Evolutionary conservation across 2,329 filamentous ascomycete species (phyloP).

Genomic region (Aureobasidium subglaciale): DNA sequence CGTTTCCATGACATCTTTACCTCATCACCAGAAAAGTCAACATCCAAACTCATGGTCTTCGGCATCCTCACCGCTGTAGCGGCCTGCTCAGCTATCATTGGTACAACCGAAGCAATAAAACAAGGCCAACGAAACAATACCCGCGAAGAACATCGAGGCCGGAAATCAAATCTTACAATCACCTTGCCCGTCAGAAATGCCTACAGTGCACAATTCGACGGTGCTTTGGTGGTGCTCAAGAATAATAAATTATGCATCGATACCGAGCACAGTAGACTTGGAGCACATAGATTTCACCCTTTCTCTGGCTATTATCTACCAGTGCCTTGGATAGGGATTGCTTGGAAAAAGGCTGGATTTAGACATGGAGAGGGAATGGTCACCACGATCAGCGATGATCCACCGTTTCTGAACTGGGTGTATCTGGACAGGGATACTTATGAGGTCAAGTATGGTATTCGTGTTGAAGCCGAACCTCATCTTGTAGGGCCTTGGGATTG

Average conservation of each 20-base stretch:
- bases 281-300: constrained; percentile 29
- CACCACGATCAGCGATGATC: constrained; percentile 43
- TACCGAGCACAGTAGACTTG: constrained; percentile 18
- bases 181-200: constrained; percentile 21
- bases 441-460: constrained; percentile 57
- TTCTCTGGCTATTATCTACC: constrained; percentile 46
- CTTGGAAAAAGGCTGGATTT: constrained; percentile 22
- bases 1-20: background rate
- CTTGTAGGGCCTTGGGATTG: constrained; percentile 77
- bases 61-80: constrained; percentile 28
- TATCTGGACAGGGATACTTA: constrained; percentile 56
- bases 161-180: constrained; percentile 27
- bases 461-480: constrained; percentile 64
- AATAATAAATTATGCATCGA: constrained; percentile 20
- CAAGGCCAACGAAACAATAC: constrained; percentile 27
- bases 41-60: constrained; percentile 22
- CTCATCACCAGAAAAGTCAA: background rate
- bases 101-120: constrained; percentile 29
- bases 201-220: constrained; percentile 25
- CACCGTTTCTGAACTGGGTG: constrained; percentile 62
- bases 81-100: constrained; percentile 29
- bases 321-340: constrained; percentile 40
- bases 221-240: constrained; percentile 25
- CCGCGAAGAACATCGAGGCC: constrained; percentile 27
- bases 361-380: constrained; percentile 41